Evolutionary conservation across 768 basidiomycete species (phyloP).

Genomic region (Russula emetica): DNA sequence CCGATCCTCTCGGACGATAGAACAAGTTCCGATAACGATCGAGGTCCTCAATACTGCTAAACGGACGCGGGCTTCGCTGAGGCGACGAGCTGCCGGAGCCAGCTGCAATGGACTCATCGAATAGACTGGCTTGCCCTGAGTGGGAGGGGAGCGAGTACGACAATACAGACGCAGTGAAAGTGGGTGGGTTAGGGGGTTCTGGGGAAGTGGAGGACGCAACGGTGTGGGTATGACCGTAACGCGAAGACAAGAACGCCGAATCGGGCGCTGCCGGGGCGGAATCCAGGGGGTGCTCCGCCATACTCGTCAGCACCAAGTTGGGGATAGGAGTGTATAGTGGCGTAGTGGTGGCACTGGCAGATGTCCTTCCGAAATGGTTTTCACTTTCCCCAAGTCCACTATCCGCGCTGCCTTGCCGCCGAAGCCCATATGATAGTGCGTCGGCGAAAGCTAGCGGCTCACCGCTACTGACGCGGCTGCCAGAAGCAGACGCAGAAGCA

Average conservation of each 20-base stretch:
- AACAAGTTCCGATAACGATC: constrained; percentile 75
- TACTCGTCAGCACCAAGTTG: background rate
- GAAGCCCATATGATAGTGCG: constrained; percentile 50
- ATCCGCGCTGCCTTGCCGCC: constrained; percentile 35
- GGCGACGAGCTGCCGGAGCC: constrained; percentile 37
- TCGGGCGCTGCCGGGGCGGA: background rate
- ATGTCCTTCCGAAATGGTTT: constrained; percentile 28
- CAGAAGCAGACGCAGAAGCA: constrained; percentile 22
- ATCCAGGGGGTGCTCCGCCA: background rate
- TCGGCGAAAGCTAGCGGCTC: constrained; percentile 54
- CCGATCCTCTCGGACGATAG: constrained; percentile 45
- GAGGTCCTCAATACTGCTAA: constrained; percentile 60
- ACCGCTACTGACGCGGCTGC: constrained; percentile 11
- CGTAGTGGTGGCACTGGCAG: background rate
- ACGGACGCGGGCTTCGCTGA: constrained; percentile 46
- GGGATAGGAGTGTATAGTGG: constrained; percentile 22
- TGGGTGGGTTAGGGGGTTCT: constrained; percentile 30
- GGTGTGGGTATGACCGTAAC: constrained; percentile 31
- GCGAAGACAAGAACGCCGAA: constrained; percentile 7
- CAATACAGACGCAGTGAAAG: constrained; percentile 28
- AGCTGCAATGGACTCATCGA: constrained; percentile 24
- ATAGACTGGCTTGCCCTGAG: constrained; percentile 13
- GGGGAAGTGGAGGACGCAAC: constrained; percentile 31
- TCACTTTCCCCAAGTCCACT: constrained; percentile 51
- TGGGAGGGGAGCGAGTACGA: constrained; percentile 13